Conservation (phyloP, 2,329 filamentous ascomycete genomes). For the Boeremia exigua region DNA sequence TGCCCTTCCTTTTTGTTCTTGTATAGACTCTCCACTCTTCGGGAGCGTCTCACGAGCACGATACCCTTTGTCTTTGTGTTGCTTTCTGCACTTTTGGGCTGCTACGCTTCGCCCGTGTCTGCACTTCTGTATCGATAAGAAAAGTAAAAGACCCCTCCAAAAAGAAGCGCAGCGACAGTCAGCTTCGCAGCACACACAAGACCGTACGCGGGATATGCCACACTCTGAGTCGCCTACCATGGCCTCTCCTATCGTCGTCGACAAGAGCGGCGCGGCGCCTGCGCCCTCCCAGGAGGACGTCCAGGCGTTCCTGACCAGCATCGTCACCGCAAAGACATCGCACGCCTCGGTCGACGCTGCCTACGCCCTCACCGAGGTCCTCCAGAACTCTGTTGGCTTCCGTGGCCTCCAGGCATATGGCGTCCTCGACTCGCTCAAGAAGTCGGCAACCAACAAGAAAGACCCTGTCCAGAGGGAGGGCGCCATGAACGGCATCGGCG, state of each 20-base stretch:
- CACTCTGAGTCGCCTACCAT: slow-evolving; percentile 59
- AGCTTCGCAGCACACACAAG: slow-evolving; percentile 6
- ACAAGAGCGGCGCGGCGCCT: slow-evolving; percentile 50
- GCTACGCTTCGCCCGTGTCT: slow-evolving; percentile 22
- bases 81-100: slow-evolving; percentile 5
- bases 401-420: slow-evolving; percentile 68
- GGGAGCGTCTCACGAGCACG: slow-evolving; percentile 31
- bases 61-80: slow-evolving; percentile 26
- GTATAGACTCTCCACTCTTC: slow-evolving; percentile 42
- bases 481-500: slow-evolving; percentile 92
- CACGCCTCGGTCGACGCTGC: slow-evolving; percentile 66
- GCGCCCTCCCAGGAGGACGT: slow-evolving; percentile 57
- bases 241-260: slow-evolving; percentile 54
- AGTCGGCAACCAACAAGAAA: slow-evolving; percentile 94
- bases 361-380: slow-evolving; percentile 68
- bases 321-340: slow-evolving; percentile 59
- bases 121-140: slow-evolving; percentile 36
- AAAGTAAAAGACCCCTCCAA: slow-evolving; percentile 33
- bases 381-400: slow-evolving; percentile 70
- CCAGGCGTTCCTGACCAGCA: slow-evolving; percentile 49
- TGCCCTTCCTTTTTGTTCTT: slow-evolving; percentile 27
- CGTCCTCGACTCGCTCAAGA: slow-evolving; percentile 68
- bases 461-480: slow-evolving; percentile 83
- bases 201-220: slow-evolving; percentile 50
- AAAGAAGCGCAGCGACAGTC: slow-evolving; percentile 23